phyloP scores from a whole-genome alignment of 176 grass and related monocot genomes.

The Carex cristatella region DNA sequence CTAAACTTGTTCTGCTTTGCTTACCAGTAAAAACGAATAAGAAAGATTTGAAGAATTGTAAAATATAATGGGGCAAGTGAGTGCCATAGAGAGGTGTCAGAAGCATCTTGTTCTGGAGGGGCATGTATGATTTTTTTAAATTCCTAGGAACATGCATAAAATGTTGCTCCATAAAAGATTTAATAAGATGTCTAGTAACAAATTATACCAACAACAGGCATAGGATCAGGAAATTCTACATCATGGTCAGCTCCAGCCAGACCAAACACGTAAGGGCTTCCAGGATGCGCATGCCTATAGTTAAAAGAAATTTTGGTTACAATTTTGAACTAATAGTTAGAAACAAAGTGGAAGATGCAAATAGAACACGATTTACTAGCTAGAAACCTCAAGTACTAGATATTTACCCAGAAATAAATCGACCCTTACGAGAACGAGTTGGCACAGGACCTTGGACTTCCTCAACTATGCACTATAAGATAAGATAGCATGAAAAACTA shows the following conservation, averaged over 20 bases:
- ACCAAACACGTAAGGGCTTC: slow-evolving; percentile 95
- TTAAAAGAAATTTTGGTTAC: slow-evolving; percentile 14
- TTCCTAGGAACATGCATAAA: not conserved
- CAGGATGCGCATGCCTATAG: slow-evolving; percentile 92
- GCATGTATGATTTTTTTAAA: not conserved
- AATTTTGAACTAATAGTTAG: not conserved
- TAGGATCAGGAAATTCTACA: slow-evolving; percentile 97
- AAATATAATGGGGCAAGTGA: not conserved
- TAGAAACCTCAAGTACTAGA: not conserved
- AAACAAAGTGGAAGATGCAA: not conserved
- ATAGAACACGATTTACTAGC: not conserved
- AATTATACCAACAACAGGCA: slow-evolving; percentile 86
- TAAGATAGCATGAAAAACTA: slow-evolving; percentile 4
- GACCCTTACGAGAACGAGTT: slow-evolving; percentile 79
- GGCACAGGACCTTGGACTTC: slow-evolving; percentile 90
- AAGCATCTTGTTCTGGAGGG: not conserved
- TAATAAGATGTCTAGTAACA: slow-evolving; percentile 28
- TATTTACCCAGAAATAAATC: slow-evolving; percentile 99
- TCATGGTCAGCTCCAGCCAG: slow-evolving; percentile 90
- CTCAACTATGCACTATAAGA: slow-evolving; percentile 91
- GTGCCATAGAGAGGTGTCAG: not conserved
- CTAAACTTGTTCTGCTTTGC: not conserved
- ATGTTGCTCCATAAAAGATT: slow-evolving; percentile 11
- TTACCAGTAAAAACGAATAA: not conserved
- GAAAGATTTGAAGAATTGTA: not conserved